These are phyloP conservation scores for Emmonsiellopsis sp. DNA, from an alignment of 2,329 filamentous ascomycete genomes.

Conservation along the genomic window DNA sequence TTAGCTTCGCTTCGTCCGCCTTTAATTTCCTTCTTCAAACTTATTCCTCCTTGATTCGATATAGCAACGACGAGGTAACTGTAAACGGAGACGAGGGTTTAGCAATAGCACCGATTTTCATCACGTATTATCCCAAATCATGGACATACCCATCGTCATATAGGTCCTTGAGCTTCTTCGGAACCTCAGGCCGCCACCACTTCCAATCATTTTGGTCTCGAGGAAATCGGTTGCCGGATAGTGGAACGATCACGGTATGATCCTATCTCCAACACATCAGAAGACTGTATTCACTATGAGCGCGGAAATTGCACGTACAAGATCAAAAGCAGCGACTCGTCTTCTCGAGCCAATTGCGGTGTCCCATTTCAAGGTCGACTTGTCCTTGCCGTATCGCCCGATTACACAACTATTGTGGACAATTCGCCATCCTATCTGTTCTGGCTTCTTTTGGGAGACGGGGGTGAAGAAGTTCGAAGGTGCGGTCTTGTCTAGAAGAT, in stretches of 20 bases:
- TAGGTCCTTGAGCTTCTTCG: slow-evolving; percentile 55
- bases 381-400: slow-evolving; percentile 50
- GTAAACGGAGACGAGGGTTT: slow-evolving; percentile 6
- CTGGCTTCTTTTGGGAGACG: slow-evolving; percentile 70
- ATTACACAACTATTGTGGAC: slow-evolving; percentile 64
- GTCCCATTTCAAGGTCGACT: not conserved
- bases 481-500: slow-evolving; percentile 37
- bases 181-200: slow-evolving; percentile 77
- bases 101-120: slow-evolving; percentile 7
- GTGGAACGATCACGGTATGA: slow-evolving; percentile 72
- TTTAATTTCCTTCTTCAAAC: slow-evolving; percentile 64
- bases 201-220: slow-evolving; percentile 72
- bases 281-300: not conserved
- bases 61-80: slow-evolving; percentile 70
- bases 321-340: slow-evolving; percentile 38
- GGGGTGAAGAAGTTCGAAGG: slow-evolving; percentile 85
- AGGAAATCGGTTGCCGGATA: slow-evolving; percentile 71
- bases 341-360: slow-evolving; percentile 12
- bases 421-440: slow-evolving; percentile 60
- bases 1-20: slow-evolving; percentile 56
- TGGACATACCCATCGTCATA: slow-evolving; percentile 55
- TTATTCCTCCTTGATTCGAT: slow-evolving; percentile 82
- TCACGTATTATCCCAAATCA: not conserved
- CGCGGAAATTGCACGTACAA: slow-evolving; percentile 22
- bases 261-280: slow-evolving; percentile 47